A percentile compares a stretch with the other conserved stretches of the same genome.
Evolutionary conservation across 1,284 basidiomycete genomes (phyloP).

Genomic region (Retiboletus fuscus): DNA sequence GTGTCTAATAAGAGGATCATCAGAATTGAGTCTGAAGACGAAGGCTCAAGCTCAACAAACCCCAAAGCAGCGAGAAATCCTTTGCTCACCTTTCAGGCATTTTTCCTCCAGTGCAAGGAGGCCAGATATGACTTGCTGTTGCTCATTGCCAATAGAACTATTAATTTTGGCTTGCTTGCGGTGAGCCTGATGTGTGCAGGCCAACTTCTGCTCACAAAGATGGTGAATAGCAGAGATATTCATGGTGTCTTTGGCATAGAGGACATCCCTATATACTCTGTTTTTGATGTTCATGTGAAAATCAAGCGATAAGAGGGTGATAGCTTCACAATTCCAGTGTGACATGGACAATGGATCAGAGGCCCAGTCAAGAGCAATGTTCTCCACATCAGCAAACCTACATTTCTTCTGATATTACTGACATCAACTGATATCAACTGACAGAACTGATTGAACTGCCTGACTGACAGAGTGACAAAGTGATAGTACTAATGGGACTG

Average conservation of each 20-base stretch:
- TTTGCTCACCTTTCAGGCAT: background rate
- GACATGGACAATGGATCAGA: background rate
- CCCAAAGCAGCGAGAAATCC: background rate
- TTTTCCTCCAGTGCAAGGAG: background rate
- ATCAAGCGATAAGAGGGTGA: background rate
- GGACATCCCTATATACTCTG: background rate
- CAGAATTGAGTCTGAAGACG: no score
- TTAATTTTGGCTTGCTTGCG: background rate
- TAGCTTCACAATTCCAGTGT: background rate
- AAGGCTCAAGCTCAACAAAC: background rate
- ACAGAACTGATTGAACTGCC: no score
- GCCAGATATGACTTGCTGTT: background rate
- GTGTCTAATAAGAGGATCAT: no score
- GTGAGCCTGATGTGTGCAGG: background rate
- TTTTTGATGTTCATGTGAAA: background rate
- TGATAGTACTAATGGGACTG: no score
- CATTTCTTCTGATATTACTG: no score
- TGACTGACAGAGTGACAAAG: no score
- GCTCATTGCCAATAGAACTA: background rate
- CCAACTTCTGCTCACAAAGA: background rate
- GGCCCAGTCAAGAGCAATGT: background rate
- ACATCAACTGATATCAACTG: no score
- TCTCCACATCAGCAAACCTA: no score
- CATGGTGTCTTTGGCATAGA: background rate
- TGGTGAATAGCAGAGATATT: background rate